Evolutionary conservation across 345 rosid species (phyloP), one percentile per base, ranked within the genome.

Genomic region (Trapa incisa): DNA sequence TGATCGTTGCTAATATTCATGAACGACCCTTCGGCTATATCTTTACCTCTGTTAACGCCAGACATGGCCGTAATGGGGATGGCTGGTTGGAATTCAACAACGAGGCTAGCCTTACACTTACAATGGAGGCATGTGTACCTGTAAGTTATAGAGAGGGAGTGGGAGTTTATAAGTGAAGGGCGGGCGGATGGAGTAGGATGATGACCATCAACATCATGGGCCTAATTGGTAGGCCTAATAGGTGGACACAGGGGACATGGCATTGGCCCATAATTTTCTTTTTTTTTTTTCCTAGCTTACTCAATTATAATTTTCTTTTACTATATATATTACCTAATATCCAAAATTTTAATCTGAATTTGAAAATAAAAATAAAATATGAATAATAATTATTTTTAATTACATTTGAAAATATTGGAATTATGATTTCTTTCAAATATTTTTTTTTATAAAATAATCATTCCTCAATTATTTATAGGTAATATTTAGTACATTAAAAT

Each of bases 41-140:
- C 86, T 66, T 80, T 84, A 36, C 86, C 84, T 70, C 84, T 82
- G 8, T 81, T 79, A 12, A 68, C 69, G 3, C 65, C 45, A 16
- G 87, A 81, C 87, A 78, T 79, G 37, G 68, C 65, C 6, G 65
- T 6, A 39, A 39, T 6, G 29, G 29, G 29, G 29, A 2, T 17
- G 16, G 42, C 16, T 6, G 10, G 37, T 36, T 3, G 41, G 33
- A 22, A 6, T 61, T 15, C 15, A 2, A 6, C 42, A 13, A 17
- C 5, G 17, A 48, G 54, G 3, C 2, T 48, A 13, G 54, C n/a
- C 15, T 48, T 5, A 13, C n/a, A 47, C 76, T 74, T 22, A 70
- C 62, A 69, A 78, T 71, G 62, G 72, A 73, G 78, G 80, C 47
- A 45, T 1, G 61, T 61, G 65, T 42, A 66, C 37, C 62, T 47